Evolutionary conservation across 2,329 filamentous ascomycete species (phyloP), one percentile per base, ranked within the genome.

Genomic region (Metarhizium robertsii): DNA sequence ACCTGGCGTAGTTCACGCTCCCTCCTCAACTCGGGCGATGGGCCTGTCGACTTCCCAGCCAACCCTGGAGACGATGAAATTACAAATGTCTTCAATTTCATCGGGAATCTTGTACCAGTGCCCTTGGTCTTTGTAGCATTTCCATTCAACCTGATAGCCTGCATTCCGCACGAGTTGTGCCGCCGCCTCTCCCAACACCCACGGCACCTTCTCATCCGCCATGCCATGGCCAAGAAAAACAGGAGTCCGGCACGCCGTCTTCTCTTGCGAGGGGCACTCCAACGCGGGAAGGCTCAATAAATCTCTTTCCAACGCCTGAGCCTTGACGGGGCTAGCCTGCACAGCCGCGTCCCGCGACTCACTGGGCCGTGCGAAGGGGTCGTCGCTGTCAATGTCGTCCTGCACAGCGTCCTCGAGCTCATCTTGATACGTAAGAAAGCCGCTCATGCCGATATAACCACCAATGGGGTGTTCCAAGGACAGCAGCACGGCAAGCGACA

Each of bases 101-200:
- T 78, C 72, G 0, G 75, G 74, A 14, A 76, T 64, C 56, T 71
- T 75, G 58, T 77, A 76, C 74, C 77, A 78, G 57, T 79, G 76
- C 0, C 75, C 75, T 36, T 70, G 64, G 0, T 60, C 67, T 4
- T 63, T 32, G 61, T 79, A 80, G 0, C 58, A 40, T 53, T 70
- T 49, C 45, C 50, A 59, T 3, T 34, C 34, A 4, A 59, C 71
- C 0, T 66, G 25, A 53, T 69, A 71, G 1, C 66, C 70, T 38
- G 68, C 56, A n/a, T 59, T 54, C 8, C 50, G 34, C 55, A 78
- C 57, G 3, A 64, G 32, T 2, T 1, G 2, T 0, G 58, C 58
- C 13, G 71, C 65, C 6, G 58, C 61, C 46, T 71, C 59, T 1
- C 73, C 75, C 11, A 69, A 62, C 2, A 36, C 14, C 14, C 62